phyloP scores from a whole-genome alignment of 1,284 basidiomycete species.

The Termitomyces sp. region DNA sequence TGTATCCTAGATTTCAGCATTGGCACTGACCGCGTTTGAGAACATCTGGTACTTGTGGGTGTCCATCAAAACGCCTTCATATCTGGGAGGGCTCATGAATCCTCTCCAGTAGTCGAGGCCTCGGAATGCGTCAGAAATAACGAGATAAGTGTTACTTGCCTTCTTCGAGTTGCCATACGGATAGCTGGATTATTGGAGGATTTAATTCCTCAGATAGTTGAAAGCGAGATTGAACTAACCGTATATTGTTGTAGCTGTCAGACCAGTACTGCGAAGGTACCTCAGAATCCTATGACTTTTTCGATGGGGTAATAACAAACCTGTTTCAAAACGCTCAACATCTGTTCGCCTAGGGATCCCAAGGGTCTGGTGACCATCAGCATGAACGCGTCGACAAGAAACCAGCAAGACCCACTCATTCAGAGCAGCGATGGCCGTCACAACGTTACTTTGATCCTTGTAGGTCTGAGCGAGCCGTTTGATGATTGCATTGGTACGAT shows the following conservation, averaged over 20 bases:
- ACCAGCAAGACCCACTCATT: constrained; percentile 69
- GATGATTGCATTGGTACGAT: constrained; percentile 68
- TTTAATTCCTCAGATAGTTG: background rate
- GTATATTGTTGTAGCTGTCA: constrained; percentile 1
- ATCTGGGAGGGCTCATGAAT: constrained; percentile 41
- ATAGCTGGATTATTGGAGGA: background rate
- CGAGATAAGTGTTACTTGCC: constrained; percentile 57
- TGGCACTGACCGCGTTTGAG: background rate
- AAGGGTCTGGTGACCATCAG: background rate
- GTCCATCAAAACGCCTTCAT: background rate
- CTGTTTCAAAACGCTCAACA: background rate
- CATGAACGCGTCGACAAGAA: background rate
- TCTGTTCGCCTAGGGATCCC: background rate
- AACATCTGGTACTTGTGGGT: constrained; percentile 4
- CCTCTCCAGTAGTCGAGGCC: constrained; percentile 69
- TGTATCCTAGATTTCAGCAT: background rate
- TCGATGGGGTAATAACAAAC: background rate
- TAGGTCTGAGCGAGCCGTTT: constrained; percentile 61
- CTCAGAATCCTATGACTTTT: background rate
- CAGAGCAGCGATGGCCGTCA: constrained; percentile 70
- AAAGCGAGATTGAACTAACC: background rate
- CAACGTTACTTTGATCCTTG: constrained; percentile 48
- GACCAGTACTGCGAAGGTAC: background rate
- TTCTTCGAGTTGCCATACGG: constrained; percentile 51
- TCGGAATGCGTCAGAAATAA: constrained; percentile 85